Base-by-base conservation (phyloP, 2,329 filamentous ascomycete species). In the Claviceps sp. region DNA sequence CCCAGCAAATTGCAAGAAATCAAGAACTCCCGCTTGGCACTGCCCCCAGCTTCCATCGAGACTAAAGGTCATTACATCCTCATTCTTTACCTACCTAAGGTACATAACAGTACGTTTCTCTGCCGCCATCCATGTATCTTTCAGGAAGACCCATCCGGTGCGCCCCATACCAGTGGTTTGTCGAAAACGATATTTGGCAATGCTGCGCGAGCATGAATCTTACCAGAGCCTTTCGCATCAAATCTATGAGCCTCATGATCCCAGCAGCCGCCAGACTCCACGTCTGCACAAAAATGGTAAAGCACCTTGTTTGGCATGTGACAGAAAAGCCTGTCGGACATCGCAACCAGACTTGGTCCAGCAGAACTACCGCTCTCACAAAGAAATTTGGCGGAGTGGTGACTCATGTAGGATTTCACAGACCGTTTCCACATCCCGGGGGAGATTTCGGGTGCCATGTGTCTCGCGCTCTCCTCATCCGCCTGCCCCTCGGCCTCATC, bases 321-420 rank as follows among this genome's bases (percentile, higher is more conserved):
- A n/a, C 51, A 52, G 46, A 52, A 52, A 14, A 4, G 5, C 14
- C 46, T 47, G 8, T 52, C 51, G 3, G 4, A 24, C 14, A 43
- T 20, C 5, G 51, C 48, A n/a, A 49, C 40, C 45, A 52, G 37
- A 30, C 51, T 52, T 7, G 51, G 51, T n/a, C 51, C 51, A 16
- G 43, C 24, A 6, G 47, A 49, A 16, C 26, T 49, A 16, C 14
- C 0, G 30, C 47, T 46, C 4, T 14, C 30, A 36, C 51, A 52
- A 14, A 52, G 22, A 14, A 3, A 4, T 30, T n/a, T 22, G 51
- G 51, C 51, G 11, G 41, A 46, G 16, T 52, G 51, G 4, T 38
- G 30, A 2, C 5, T 9, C 14, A 40, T n/a, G 20, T 49, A 5
- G 20, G 51, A 52, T n/a, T 20, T 30, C 14, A 52, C n/a, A 16